Percentiles rank a stretch among this genome's conserved stretches.
Conservation (phyloP, 1,284 basidiomycete genomes). For the Cryptococcus sp. region DNA sequence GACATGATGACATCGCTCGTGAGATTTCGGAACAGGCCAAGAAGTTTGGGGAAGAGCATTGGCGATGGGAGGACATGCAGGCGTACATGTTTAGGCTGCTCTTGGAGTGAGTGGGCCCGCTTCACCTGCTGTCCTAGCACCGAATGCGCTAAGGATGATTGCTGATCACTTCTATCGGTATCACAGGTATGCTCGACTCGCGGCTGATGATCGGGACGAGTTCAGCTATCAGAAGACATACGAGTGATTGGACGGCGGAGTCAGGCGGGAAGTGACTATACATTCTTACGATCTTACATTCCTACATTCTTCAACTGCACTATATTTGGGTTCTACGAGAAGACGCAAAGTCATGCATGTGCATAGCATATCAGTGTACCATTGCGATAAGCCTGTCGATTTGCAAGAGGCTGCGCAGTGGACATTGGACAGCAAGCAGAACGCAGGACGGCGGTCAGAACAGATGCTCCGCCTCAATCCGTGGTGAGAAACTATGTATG, state of each 20-base stretch:
- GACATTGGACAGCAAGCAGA: no score
- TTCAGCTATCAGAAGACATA: conserved; percentile 32
- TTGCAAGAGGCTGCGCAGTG: no score
- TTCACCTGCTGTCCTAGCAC: conserved; percentile 12
- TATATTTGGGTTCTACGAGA: no score
- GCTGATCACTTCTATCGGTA: background rate
- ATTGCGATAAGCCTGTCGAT: no score
- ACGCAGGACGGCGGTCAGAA: no score
- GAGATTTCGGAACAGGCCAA: conserved; percentile 53
- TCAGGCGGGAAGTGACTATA: no score
- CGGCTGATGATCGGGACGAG: conserved; percentile 38
- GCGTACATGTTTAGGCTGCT: conserved; percentile 53
- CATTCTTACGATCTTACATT: no score
- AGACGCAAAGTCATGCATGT: no score
- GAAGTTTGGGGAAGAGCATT: conserved; percentile 53
- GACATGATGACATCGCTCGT: conserved; percentile 54
- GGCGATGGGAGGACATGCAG: conserved; percentile 58
- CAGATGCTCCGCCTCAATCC: no score
- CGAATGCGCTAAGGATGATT: background rate
- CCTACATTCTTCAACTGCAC: no score
- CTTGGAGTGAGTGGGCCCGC: conserved; percentile 36
- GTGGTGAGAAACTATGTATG: no score
- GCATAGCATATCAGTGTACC: no score
- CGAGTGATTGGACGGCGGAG: background rate
- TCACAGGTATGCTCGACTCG: conserved; percentile 32